Conservation (phyloP, 176 grass and related monocot species). For the Oryza rufipogon region DNA sequence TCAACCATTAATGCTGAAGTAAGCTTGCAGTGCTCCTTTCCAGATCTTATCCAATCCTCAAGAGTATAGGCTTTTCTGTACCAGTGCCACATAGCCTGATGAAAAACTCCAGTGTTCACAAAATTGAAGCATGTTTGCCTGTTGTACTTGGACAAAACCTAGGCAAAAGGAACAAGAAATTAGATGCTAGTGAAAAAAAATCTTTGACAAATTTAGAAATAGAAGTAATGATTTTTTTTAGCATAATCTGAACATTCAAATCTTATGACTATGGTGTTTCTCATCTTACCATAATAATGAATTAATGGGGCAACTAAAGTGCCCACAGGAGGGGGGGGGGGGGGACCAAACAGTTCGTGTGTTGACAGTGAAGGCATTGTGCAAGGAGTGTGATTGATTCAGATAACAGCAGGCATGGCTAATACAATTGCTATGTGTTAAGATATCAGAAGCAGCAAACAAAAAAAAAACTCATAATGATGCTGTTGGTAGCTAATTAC, state of each 20-base stretch:
- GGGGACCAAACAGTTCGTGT: neutral
- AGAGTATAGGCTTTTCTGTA: constrained; percentile 66
- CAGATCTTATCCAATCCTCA: constrained; percentile 70
- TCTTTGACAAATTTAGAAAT: constrained; percentile 7
- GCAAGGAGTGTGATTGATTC: neutral
- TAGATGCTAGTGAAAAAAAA: constrained; percentile 15
- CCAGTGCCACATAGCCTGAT: constrained; percentile 83
- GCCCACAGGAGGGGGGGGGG: too few relatives aligned
- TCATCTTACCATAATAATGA: constrained; percentile 1
- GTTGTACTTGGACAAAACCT: constrained; percentile 83
- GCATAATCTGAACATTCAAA: neutral
- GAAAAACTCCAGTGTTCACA: constrained; percentile 75
- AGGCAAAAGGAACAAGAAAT: constrained; percentile 21
- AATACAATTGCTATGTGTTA: constrained; percentile 4
- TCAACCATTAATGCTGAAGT: constrained; percentile 77
- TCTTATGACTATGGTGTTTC: constrained; percentile 19
- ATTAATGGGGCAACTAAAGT: too few relatives aligned
- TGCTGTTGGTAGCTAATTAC: neutral
- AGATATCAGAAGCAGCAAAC: neutral
- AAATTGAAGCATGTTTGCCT: constrained; percentile 88
- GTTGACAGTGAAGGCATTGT: constrained; percentile 21
- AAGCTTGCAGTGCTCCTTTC: constrained; percentile 71
- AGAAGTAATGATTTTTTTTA: constrained; percentile 33
- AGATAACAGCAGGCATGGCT: neutral
- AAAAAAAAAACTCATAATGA: neutral